A percentile compares a stretch with the other conserved stretches of the same genome.
Conservation (phyloP, 169 alveolate species). For the Plasmodium reichenowi region DNA sequence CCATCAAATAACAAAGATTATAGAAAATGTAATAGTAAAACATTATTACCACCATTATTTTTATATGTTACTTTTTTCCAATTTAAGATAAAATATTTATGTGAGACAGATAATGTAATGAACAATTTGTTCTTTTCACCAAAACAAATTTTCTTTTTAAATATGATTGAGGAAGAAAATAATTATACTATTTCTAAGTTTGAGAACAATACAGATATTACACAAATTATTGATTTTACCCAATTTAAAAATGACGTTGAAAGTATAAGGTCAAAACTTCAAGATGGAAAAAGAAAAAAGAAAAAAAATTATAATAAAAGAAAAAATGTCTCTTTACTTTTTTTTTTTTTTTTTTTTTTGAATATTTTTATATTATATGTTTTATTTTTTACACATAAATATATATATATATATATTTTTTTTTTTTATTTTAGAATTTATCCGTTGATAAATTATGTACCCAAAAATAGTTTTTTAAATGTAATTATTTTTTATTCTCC, state of each 20-base stretch:
- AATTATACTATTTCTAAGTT: slow-evolving; percentile 30
- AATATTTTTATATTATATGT: no score
- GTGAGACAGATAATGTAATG: slow-evolving; percentile 47
- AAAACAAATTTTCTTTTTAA: slow-evolving; percentile 45
- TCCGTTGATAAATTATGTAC: slow-evolving; percentile 63
- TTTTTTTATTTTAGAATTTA: slow-evolving; percentile 12
- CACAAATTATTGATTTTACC: slow-evolving; percentile 73
- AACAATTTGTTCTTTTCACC: slow-evolving; percentile 41
- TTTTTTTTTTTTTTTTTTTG: no score
- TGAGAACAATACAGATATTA: slow-evolving; percentile 38
- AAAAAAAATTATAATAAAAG: slow-evolving; percentile 1
- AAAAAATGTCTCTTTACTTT: background rate
- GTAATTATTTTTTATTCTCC: slow-evolving; percentile 68
- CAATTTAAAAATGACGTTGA: slow-evolving; percentile 60
- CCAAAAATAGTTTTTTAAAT: slow-evolving; percentile 58
- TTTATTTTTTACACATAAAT: no score
- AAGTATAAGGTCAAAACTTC: slow-evolving; percentile 20
- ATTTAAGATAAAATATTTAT: slow-evolving; percentile 60
- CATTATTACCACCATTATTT: slow-evolving; percentile 68
- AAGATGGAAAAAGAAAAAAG: background rate
- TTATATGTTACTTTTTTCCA: slow-evolving; percentile 63
- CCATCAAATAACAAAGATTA: slow-evolving; percentile 75
- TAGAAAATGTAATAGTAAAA: slow-evolving; percentile 64
- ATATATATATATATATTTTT: background rate
- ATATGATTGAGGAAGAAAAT: slow-evolving; percentile 55